Percentiles rank a stretch among this genome's conserved stretches.
Evolutionary conservation across 495 filamentous ascomycete species (phyloP).

Genomic region (Cudoniella acicularis): DNA sequence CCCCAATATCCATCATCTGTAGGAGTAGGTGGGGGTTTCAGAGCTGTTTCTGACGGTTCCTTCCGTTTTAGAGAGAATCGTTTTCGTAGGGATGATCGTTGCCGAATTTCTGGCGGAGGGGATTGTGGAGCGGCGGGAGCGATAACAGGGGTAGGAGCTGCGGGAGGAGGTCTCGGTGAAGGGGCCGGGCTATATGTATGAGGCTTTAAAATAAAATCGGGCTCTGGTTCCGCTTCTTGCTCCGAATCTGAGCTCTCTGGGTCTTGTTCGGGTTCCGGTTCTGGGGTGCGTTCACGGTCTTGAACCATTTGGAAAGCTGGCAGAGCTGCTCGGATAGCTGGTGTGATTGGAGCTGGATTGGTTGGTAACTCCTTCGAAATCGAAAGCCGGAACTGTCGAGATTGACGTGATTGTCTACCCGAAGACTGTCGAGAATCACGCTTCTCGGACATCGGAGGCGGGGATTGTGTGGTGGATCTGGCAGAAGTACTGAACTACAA

Average conservation of each 20-base stretch:
- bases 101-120: constrained; percentile 17
- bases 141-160: background rate
- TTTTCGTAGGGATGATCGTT: constrained; percentile 43
- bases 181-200: constrained; percentile 50
- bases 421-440: background rate
- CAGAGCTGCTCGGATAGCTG: constrained; percentile 22
- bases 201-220: constrained; percentile 43
- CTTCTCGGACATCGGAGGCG: constrained; percentile 6
- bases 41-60: constrained; percentile 14
- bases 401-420: constrained; percentile 1
- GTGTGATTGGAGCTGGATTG: constrained; percentile 22
- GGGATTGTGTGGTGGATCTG: constrained; percentile 4
- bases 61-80: constrained; percentile 43
- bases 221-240: constrained; percentile 26
- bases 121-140: constrained; percentile 1
- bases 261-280: constrained; percentile 6
- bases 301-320: constrained; percentile 24
- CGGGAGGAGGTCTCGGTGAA: constrained; percentile 24
- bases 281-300: constrained; percentile 23
- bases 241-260: background rate
- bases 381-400: constrained; percentile 13
- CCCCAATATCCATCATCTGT: constrained; percentile 28
- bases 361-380: constrained; percentile 19
- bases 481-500: constrained; percentile 20
- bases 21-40: constrained; percentile 14